Percentiles rank a stretch among this genome's conserved stretches.
Conservation (phyloP, 2,329 filamentous ascomycete species). For the Diaporthe capsici region DNA sequence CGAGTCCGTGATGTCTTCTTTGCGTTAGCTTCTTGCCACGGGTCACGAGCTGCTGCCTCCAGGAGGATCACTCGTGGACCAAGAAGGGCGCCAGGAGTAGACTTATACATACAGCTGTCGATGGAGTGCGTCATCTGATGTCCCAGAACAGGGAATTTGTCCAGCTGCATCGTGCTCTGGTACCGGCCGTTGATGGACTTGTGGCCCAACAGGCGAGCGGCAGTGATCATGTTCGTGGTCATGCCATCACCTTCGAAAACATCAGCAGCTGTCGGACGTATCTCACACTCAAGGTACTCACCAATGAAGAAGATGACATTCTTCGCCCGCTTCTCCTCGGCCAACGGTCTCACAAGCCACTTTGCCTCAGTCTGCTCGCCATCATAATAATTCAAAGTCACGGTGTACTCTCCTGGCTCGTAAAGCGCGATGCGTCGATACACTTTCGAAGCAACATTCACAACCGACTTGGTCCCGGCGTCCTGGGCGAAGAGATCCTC, state of each 20-base stretch:
- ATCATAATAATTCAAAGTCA: constrained; percentile 82
- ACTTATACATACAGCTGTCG: background rate
- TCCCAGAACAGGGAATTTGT: constrained; percentile 87
- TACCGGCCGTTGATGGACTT: constrained; percentile 89
- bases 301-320: constrained; percentile 91
- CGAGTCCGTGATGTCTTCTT: constrained; percentile 82
- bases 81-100: no score
- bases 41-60: background rate
- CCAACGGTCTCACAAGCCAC: constrained; percentile 82
- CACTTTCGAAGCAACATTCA: constrained; percentile 85
- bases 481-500: constrained; percentile 87
- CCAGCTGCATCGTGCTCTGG: constrained; percentile 80
- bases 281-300: constrained; percentile 52
- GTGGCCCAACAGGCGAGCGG: constrained; percentile 85
- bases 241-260: constrained; percentile 64
- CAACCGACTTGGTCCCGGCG: constrained; percentile 76
- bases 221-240: constrained; percentile 85
- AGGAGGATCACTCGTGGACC: constrained; percentile 8
- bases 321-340: constrained; percentile 81
- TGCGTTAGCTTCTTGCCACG: constrained; percentile 55
- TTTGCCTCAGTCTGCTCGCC: constrained; percentile 79
- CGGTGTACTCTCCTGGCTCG: constrained; percentile 84
- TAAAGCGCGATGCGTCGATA: constrained; percentile 83
- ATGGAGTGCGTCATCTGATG: constrained; percentile 76
- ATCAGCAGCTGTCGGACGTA: constrained; percentile 1